Conservation (phyloP, 164 flowering plant species). For the Saururus chinensis region DNA sequence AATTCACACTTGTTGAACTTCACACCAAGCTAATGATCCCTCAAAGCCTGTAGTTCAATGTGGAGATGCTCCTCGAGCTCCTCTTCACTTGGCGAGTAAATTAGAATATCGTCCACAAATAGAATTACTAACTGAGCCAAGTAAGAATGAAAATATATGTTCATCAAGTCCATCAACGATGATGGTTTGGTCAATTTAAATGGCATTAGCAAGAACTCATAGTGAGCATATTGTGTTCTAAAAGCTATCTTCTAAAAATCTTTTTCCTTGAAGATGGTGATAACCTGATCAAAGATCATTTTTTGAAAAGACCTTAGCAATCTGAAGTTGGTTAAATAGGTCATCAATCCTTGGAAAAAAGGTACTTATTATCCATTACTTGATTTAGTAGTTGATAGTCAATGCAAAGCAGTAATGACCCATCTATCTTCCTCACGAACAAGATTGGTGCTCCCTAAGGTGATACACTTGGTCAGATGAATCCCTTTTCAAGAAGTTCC, state of each 20-base stretch:
- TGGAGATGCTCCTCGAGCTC: no score
- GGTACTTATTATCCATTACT: not conserved
- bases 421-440: slow-evolving; percentile 2
- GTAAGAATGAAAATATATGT: not conserved
- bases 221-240: not conserved
- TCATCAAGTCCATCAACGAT: slow-evolving; percentile 1
- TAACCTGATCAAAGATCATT: slow-evolving; percentile 1
- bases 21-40: no score
- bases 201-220: slow-evolving; percentile 3
- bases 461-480: not conserved
- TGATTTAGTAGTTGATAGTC: slow-evolving; percentile 2
- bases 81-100: no score
- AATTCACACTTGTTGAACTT: no score
- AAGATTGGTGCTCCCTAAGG: not conserved
- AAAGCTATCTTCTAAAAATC: not conserved
- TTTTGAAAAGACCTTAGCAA: not conserved
- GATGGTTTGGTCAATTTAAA: not conserved
- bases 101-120: no score
- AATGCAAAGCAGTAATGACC: not conserved
- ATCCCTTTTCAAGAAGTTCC: not conserved
- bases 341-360: not conserved
- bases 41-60: no score
- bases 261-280: not conserved
- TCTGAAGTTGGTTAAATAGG: not conserved
- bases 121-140: no score